Evolutionary conservation across 345 rosid genomes (phyloP), one percentile per base, ranked within the genome.

Genomic region (Cardamine chenopodiifolia): DNA sequence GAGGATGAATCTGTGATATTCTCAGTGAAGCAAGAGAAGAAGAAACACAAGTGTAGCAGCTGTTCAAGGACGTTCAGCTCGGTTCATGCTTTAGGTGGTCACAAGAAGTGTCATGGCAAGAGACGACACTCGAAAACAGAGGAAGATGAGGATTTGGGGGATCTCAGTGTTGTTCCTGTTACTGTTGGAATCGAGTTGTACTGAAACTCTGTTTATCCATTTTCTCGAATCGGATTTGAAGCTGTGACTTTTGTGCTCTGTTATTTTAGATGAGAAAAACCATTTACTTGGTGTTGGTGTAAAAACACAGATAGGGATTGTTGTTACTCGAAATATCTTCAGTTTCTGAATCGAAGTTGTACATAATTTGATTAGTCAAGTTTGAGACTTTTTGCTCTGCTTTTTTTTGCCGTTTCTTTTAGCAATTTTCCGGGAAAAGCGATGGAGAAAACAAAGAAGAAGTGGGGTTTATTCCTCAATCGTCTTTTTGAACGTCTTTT

Each of bases 11-110:
- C 10, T 66, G 63, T 70, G 59, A 53, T 40, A 57, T 57, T 23
- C 39, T 56, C 23, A 10, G 45, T 40, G 56, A 22, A 32, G 34
- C 63, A 58, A 42, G 68, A 45, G 76, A 58, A 44, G 45, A 77
- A 83, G 83, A 77, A 17, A 75, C 64, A 75, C 52, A 64, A 59
- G 44, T 86, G 90, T 79, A 71, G 31, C 45, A 52, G 77, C 58
- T 81, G 86, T 78, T 68, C 57, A 4, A 86, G 66, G 83, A 34
- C 5, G 32, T 82, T 85, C 50, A 49, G 54, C 10, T 78, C 89
- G 25, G 85, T 82, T 49, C 84, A 75, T 66, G 96, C 87, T 54
- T 64, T 92, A 74, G 92, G 88, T 44, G 87, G 92, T 47, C 97
- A 89, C 68, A 83, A 66, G 75, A 83, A 78, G 79, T 56, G 68